phyloP scores from a whole-genome alignment of 1,284 basidiomycete genomes.

The Butyriboletus appendiculatus region DNA sequence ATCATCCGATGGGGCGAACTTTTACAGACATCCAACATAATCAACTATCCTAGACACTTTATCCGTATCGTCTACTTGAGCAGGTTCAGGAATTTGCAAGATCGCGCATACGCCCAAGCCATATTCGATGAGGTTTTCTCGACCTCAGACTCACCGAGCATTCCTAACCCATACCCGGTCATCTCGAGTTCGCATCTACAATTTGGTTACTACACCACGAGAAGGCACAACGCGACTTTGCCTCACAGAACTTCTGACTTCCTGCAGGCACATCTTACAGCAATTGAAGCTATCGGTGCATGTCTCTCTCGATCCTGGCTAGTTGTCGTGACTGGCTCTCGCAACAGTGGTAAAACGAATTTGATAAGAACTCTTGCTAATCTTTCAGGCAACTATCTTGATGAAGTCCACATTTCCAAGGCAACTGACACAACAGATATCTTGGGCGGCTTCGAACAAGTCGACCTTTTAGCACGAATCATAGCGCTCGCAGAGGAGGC shows the following conservation, averaged over 20 bases:
- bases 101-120: slow-evolving; percentile 60
- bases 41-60: slow-evolving; percentile 47
- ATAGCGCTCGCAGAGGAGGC: slow-evolving; percentile 43
- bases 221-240: slow-evolving; percentile 47
- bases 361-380: slow-evolving; percentile 75
- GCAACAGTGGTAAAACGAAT: slow-evolving; percentile 80
- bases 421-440: slow-evolving; percentile 95
- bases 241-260: slow-evolving; percentile 48
- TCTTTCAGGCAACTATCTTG: slow-evolving; percentile 67
- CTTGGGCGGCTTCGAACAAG: slow-evolving; percentile 95
- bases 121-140: slow-evolving; percentile 70
- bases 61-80: slow-evolving; percentile 79
- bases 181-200: slow-evolving; percentile 64
- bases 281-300: slow-evolving; percentile 76
- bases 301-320: slow-evolving; percentile 86
- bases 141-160: slow-evolving; percentile 21
- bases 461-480: slow-evolving; percentile 51
- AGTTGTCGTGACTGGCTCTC: slow-evolving; percentile 82
- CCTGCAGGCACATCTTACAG: slow-evolving; percentile 64
- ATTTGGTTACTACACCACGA: slow-evolving; percentile 66
- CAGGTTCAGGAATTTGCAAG: slow-evolving; percentile 78
- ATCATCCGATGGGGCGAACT: slow-evolving; percentile 89
- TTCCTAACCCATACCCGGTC: slow-evolving; percentile 28
- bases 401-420: slow-evolving; percentile 81
- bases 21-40: slow-evolving; percentile 39